A percentile compares a stretch with the other conserved stretches of the same genome.
These are phyloP conservation scores for Blastomyces silverae DNA, from an alignment of 2,329 filamentous ascomycete species.

Conservation along the genomic window DNA sequence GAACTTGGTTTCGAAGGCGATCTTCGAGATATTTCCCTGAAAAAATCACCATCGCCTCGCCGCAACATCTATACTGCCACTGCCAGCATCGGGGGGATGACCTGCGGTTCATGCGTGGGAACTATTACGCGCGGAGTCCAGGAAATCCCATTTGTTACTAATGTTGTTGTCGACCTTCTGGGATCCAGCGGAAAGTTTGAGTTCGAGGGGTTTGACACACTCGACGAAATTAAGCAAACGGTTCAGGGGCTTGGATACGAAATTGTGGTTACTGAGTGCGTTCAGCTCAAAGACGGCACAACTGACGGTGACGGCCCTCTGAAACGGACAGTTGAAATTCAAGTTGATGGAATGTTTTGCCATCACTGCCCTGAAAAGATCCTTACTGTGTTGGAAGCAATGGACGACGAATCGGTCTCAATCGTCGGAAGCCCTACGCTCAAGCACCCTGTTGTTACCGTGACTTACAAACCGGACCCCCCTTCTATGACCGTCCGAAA, in stretches of 20 bases:
- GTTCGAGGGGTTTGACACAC: slow-evolving; percentile 44
- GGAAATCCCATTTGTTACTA: slow-evolving; percentile 41
- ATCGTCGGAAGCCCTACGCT: slow-evolving; percentile 46
- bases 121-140: slow-evolving; percentile 45
- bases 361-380: slow-evolving; percentile 57
- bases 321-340: slow-evolving; percentile 56
- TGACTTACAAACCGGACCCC: slow-evolving; percentile 62
- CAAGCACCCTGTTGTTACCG: slow-evolving; percentile 59
- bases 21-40: slow-evolving; percentile 32
- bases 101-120: slow-evolving; percentile 51
- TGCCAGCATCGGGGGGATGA: slow-evolving; percentile 52
- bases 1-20: slow-evolving; percentile 45
- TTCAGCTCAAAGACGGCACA: slow-evolving; percentile 31
- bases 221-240: slow-evolving; percentile 42
- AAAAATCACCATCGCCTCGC: slow-evolving; percentile 15
- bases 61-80: slow-evolving; percentile 35
- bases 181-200: slow-evolving; percentile 46
- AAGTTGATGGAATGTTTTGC: slow-evolving; percentile 68
- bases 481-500: slow-evolving; percentile 67
- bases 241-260: slow-evolving; percentile 60
- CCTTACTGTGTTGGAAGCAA: slow-evolving; percentile 33
- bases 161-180: slow-evolving; percentile 47
- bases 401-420: slow-evolving; percentile 44
- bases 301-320: slow-evolving; percentile 29
- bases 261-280: slow-evolving; percentile 49